Evolutionary conservation across 116 monocot genomes (phyloP).

Genomic region (Iris pallida): DNA sequence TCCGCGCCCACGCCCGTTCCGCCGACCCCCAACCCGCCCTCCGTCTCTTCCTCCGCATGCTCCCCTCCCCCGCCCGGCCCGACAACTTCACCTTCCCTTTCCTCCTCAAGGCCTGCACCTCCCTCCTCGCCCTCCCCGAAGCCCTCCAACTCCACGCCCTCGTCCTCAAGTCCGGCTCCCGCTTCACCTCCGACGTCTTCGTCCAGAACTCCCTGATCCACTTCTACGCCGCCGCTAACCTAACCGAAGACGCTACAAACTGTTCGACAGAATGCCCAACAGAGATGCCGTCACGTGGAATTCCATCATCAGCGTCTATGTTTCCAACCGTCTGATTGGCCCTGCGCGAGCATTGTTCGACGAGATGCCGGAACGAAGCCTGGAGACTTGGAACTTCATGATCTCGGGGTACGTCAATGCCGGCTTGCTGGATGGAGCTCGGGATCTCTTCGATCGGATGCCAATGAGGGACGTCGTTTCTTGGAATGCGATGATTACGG

Average conservation of each 20-base stretch:
- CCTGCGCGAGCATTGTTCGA: slow-evolving; percentile 16
- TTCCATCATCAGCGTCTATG: neutral
- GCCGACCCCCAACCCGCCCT: slow-evolving; percentile 5
- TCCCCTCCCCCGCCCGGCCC: slow-evolving; percentile 1
- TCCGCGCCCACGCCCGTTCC: slow-evolving; percentile 8
- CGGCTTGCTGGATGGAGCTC: neutral
- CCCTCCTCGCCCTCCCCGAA: neutral
- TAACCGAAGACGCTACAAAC: neutral
- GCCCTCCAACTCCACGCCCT: slow-evolving; percentile 17
- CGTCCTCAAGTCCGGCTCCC: slow-evolving; percentile 1
- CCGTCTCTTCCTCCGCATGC: slow-evolving; percentile 14
- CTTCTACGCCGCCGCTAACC: neutral
- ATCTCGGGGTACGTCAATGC: slow-evolving; percentile 10
- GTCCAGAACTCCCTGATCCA: slow-evolving; percentile 8
- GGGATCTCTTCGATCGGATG: slow-evolving; percentile 11
- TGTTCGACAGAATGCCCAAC: slow-evolving; percentile 10
- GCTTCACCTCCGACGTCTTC: slow-evolving; percentile 10
- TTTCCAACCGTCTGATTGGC: neutral
- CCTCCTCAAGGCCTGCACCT: slow-evolving; percentile 11
- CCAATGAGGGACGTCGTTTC: slow-evolving; percentile 20
- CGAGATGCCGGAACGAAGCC: slow-evolving; percentile 1
- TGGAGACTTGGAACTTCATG: slow-evolving; percentile 10
- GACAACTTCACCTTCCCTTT: slow-evolving; percentile 3
- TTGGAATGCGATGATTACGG: slow-evolving; percentile 13
- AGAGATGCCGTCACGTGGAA: slow-evolving; percentile 2